phyloP scores from a whole-genome alignment of 192 early-diverging fungal genomes.

The Backusella macrospora region DNA sequence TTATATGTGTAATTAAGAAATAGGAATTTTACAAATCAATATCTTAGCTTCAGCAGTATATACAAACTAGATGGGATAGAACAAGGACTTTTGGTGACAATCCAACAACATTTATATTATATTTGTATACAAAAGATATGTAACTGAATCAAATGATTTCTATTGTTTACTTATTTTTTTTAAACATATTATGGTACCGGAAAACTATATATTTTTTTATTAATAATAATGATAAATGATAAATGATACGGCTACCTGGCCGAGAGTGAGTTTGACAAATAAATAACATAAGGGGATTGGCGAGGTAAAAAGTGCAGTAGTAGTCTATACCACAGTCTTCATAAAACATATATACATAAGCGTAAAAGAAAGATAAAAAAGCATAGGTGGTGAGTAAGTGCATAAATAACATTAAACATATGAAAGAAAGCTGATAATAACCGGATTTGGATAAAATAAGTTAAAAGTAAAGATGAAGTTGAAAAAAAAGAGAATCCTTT shows the following conservation, averaged over 20 bases:
- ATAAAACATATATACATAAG: not conserved
- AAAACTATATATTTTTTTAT: conserved; percentile 11
- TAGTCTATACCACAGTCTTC: conserved; percentile 15
- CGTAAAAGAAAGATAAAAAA: not conserved
- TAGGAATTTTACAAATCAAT: no score
- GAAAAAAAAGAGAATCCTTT: not conserved
- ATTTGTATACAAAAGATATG: not conserved
- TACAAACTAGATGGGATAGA: no score
- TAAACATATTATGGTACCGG: not conserved
- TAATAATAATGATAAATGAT: not conserved
- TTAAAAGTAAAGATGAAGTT: conserved; percentile 2
- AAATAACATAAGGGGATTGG: conserved; percentile 6
- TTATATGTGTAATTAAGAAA: not conserved
- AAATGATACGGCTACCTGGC: conserved; percentile 17
- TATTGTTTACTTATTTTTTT: conserved; percentile 18
- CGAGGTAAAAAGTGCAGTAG: conserved; percentile 4
- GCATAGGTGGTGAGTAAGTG: not conserved
- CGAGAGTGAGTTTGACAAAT: not conserved
- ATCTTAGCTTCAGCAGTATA: no score
- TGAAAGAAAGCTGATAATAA: conserved; percentile 11
- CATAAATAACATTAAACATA: conserved; percentile 3
- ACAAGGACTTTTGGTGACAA: not conserved
- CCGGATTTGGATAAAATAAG: conserved; percentile 7
- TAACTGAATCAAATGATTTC: not conserved
- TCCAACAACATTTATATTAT: not conserved